Percentiles rank a stretch among this genome's conserved stretches.
Conservation (phyloP, 768 basidiomycete genomes). For the Amanita polypyramis region DNA sequence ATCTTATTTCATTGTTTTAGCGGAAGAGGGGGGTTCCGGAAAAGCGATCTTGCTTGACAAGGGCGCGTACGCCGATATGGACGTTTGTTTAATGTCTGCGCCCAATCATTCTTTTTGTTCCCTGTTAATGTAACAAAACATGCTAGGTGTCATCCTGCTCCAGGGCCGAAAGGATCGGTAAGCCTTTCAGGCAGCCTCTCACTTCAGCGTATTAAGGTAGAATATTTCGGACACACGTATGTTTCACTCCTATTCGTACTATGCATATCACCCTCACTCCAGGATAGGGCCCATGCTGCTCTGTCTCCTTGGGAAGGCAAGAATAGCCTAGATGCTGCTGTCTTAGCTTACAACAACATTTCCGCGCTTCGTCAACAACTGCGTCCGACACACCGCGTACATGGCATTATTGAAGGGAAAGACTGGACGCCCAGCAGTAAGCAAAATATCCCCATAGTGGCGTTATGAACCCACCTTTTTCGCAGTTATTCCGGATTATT, state of each 20-base stretch:
- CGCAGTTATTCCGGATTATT: constrained; percentile 75
- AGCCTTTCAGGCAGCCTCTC: constrained; percentile 60
- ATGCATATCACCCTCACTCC: neutral
- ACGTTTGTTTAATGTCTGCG: constrained; percentile 61
- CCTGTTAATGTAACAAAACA: neutral
- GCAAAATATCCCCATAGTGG: constrained; percentile 13
- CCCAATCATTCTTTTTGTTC: neutral
- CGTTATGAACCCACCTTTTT: neutral
- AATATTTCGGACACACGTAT: constrained; percentile 69
- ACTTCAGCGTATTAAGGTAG: constrained; percentile 44
- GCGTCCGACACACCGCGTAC: constrained; percentile 65
- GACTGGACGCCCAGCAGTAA: constrained; percentile 69
- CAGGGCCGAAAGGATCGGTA: constrained; percentile 60
- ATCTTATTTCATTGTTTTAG: constrained; percentile 22
- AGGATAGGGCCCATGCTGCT: constrained; percentile 62
- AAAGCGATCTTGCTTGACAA: constrained; percentile 60
- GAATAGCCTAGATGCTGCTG: constrained; percentile 83
- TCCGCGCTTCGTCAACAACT: constrained; percentile 77
- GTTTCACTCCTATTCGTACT: constrained; percentile 10
- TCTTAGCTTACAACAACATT: constrained; percentile 72
- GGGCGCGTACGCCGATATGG: constrained; percentile 71
- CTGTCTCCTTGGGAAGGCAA: constrained; percentile 78
- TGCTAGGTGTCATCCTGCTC: constrained; percentile 70
- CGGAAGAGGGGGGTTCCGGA: constrained; percentile 71
- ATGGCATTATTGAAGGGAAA: constrained; percentile 68